phyloP scores from a whole-genome alignment of 805 yeast species.

The Citeromyces matritensis region DNA sequence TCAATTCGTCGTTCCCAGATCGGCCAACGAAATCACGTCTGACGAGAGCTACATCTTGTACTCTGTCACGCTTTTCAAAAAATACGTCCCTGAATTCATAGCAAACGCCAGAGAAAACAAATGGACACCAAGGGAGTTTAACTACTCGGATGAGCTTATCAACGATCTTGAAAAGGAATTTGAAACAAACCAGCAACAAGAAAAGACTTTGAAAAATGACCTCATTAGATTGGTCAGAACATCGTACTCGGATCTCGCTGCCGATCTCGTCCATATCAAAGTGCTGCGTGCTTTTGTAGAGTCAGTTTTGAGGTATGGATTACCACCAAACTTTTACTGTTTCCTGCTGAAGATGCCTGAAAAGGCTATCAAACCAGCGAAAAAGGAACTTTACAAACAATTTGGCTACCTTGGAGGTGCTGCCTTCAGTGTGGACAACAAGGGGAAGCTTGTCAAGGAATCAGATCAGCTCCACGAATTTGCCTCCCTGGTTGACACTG shows the following conservation, averaged over 20 bases:
- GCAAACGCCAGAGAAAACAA: slow-evolving; percentile 67
- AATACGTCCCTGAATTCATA: slow-evolving; percentile 55
- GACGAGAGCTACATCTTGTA: slow-evolving; percentile 68
- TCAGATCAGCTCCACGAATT: slow-evolving; percentile 50
- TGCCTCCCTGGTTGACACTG: slow-evolving; percentile 85
- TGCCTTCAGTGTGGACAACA: slow-evolving; percentile 57
- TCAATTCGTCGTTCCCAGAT: slow-evolving; percentile 82
- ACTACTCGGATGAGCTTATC: slow-evolving; percentile 65
- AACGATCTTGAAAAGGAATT: slow-evolving; percentile 67
- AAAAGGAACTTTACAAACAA: slow-evolving; percentile 51
- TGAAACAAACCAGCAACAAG: slow-evolving; percentile 59
- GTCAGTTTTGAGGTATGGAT: slow-evolving; percentile 86
- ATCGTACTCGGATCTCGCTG: slow-evolving; percentile 76
- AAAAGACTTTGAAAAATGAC: slow-evolving; percentile 61
- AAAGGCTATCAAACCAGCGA: slow-evolving; percentile 36
- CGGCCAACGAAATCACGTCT: slow-evolving; percentile 52
- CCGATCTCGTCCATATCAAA: slow-evolving; percentile 85
- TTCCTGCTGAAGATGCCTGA: slow-evolving; percentile 29
- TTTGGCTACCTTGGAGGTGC: slow-evolving; percentile 89
- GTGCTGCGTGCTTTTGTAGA: slow-evolving; percentile 82
- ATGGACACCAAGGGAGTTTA: slow-evolving; percentile 88
- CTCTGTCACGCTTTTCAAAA: slow-evolving; percentile 75
- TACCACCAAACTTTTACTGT: slow-evolving; percentile 79
- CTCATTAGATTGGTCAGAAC: slow-evolving; percentile 71
- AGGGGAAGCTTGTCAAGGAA: slow-evolving; percentile 53